These are phyloP conservation scores for Monosporascus sp. DNA, from an alignment of 2,329 filamentous ascomycete genomes.

Conservation along the genomic window DNA sequence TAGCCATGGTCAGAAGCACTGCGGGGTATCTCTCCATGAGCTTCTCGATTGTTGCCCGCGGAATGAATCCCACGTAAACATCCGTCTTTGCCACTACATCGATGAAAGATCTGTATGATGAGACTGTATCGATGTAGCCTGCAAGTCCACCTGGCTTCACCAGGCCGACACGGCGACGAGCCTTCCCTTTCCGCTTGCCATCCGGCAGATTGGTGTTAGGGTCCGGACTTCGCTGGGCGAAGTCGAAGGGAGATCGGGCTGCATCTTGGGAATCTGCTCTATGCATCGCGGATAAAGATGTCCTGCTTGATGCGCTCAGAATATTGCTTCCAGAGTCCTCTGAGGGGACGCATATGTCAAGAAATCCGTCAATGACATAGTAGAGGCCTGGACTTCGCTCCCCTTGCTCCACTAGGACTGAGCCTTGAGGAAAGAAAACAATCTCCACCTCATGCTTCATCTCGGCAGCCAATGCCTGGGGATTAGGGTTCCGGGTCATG, in stretches of 20 bases:
- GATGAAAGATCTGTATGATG: constrained; percentile 92
- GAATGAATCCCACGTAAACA: constrained; percentile 94
- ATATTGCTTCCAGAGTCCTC: constrained; percentile 49
- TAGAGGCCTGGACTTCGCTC: constrained; percentile 96
- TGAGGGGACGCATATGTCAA: constrained; percentile 84
- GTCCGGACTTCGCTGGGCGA: constrained; percentile 26
- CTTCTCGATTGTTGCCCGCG: constrained; percentile 76
- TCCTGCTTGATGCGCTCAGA: constrained; percentile 31
- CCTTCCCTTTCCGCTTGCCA: constrained; percentile 29
- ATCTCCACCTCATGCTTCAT: constrained; percentile 92
- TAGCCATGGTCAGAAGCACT: constrained; percentile 91
- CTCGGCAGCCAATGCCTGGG: constrained; percentile 66
- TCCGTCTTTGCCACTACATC: constrained; percentile 97
- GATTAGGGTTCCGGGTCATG: constrained; percentile 56
- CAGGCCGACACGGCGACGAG: constrained; percentile 71
- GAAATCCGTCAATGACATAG: constrained; percentile 94
- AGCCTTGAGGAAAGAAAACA: constrained; percentile 92
- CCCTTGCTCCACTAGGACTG: constrained; percentile 91
- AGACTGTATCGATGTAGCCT: constrained; percentile 90
- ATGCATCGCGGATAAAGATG: constrained; percentile 31
- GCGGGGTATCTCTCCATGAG: constrained; percentile 92
- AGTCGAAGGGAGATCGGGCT: constrained; percentile 8
- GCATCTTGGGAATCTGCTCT: constrained; percentile 23
- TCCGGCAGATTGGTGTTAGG: constrained; percentile 34
- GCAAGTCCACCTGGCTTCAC: constrained; percentile 93